Evolutionary conservation across 352 stramenopile species (phyloP), one percentile per base, ranked within the genome.

Genomic region (Phytophthora cryptogea): DNA sequence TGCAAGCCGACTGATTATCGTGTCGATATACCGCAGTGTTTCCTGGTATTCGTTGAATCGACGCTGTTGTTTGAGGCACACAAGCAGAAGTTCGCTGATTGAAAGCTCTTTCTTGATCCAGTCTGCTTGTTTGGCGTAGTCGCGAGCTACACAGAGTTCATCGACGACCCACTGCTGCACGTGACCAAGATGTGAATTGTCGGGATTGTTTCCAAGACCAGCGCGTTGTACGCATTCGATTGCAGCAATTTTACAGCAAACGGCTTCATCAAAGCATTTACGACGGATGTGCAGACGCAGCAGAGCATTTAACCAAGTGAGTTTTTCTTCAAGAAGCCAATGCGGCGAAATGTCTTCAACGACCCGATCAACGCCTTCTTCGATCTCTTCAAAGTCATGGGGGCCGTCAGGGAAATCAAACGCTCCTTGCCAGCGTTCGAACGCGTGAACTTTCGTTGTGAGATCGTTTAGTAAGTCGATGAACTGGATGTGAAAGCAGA

Each of bases 321-420:
- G 64, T 41, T 90, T 89, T n/a, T 87, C 76, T 0, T 80, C 62
- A 26, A 86, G 27, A 2, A 90, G 66, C 72, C 77, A 88, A 36
- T 78, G 65, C 0, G 66, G 47, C 1, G 81, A 89, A n/a, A 93
- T 78, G 11, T 76, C 72, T 9, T 78, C 56, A 8, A 80, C 54
- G 9, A 91, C 52, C 1, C 59, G 59, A 30, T 79, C 69, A 1
- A 90, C 23, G 0, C 63, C 84, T 60, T 93, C 81, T 69, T 90
- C 78, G n/a, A 93, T 73, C 16, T 77, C 76, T 54, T 93, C 83
- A 8, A 68, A 70, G 41, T 90, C 78, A 7, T 74, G 46, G 13
- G 59, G 41, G 17, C 37, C 53, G 14, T 63, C 43, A 1, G 63
- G 45, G 8, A 54, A 52, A 13, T 69, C 60, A 33, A 82, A 63